These are phyloP conservation scores for Saposhnikovia divaricata DNA, from an alignment of 129 eudicot genomes.

Conservation along the genomic window DNA sequence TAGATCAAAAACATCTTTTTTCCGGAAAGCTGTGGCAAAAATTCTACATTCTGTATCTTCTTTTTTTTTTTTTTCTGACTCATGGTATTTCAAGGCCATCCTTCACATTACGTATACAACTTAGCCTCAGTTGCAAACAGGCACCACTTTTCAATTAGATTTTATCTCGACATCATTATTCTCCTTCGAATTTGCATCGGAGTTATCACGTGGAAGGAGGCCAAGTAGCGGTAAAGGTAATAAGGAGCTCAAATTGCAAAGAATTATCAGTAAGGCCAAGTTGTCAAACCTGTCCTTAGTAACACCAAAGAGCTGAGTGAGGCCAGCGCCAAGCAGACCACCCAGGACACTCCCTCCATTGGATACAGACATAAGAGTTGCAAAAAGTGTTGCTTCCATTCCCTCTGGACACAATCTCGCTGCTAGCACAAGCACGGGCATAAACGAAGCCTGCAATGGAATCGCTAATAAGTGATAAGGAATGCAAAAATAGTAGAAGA, in stretches of 20 bases:
- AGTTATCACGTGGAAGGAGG: slow-evolving; percentile 67
- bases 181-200: slow-evolving; percentile 35
- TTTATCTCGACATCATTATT: slow-evolving; percentile 47
- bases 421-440: slow-evolving; percentile 97
- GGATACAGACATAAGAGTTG: slow-evolving; percentile 86
- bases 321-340: slow-evolving; percentile 83
- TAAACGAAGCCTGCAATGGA: slow-evolving; percentile 70
- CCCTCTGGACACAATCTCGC: slow-evolving; percentile 90
- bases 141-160: slow-evolving; percentile 28
- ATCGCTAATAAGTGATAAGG: slow-evolving; percentile 3
- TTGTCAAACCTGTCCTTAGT: slow-evolving; percentile 73
- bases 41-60: neutral
- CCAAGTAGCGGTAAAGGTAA: slow-evolving; percentile 80
- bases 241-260: slow-evolving; percentile 88
- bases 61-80: neutral
- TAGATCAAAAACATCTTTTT: neutral
- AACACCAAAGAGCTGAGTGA: slow-evolving; percentile 74
- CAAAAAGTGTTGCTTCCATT: slow-evolving; percentile 97
- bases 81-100: neutral
- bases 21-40: neutral
- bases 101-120: neutral
- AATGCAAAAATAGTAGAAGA: neutral
- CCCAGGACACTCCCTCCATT: slow-evolving; percentile 94
- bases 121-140: neutral
- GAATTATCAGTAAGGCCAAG: slow-evolving; percentile 57